Conservation (phyloP, 495 filamentous ascomycete species). For the Lepraria neglecta region DNA sequence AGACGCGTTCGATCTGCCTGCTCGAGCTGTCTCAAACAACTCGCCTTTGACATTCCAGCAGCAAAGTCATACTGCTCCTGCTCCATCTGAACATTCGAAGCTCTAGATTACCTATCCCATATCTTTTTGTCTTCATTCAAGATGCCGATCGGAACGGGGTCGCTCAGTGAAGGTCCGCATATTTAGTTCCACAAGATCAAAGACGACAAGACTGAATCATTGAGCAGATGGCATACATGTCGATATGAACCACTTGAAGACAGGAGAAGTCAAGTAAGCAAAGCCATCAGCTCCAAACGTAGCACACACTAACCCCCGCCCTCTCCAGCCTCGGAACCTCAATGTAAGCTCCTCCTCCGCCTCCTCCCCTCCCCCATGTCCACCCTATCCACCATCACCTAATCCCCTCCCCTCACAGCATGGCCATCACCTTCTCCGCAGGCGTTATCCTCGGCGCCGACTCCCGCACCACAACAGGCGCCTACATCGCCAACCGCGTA, state of each 20-base stretch:
- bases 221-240: constrained; percentile 90
- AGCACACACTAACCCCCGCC: constrained; percentile 31
- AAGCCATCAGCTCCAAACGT: not conserved
- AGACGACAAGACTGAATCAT: not conserved
- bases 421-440: constrained; percentile 91
- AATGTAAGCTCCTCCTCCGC: constrained; percentile 60
- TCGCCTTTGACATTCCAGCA: too few relatives aligned
- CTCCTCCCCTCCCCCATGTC: constrained; percentile 3
- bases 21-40: not conserved
- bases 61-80: too few relatives aligned
- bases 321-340: constrained; percentile 79
- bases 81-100: not conserved
- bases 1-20: constrained; percentile 18
- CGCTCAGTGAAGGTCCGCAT: constrained; percentile 62
- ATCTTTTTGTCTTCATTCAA: not conserved
- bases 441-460: constrained; percentile 95
- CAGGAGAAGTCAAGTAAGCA: constrained; percentile 81
- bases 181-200: constrained; percentile 2
- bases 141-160: constrained; percentile 47
- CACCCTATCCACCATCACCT: not conserved
- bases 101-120: not conserved
- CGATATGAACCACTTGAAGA: constrained; percentile 94
- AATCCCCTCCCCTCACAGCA: constrained; percentile 31
- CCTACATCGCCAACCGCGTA: constrained; percentile 98
- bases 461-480: constrained; percentile 95